phyloP scores from a whole-genome alignment of 495 filamentous ascomycete species.

The Opeltia flavorubescens region DNA sequence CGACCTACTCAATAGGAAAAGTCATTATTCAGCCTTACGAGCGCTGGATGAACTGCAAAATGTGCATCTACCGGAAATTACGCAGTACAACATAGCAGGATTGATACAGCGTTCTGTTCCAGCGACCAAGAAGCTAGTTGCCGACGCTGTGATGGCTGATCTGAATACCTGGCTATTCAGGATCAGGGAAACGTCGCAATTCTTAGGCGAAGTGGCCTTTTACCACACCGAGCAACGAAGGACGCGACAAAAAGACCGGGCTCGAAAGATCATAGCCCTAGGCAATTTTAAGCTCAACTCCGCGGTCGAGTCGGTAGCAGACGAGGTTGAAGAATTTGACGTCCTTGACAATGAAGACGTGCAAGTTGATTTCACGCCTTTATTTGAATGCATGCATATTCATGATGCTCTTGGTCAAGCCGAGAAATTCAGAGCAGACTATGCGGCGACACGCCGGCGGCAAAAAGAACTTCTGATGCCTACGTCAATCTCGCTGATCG shows the following conservation, averaged over 20 bases:
- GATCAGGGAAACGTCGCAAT: conserved; percentile 89
- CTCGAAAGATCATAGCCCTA: conserved; percentile 54
- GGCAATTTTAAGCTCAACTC: conserved; percentile 84
- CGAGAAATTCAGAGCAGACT: conserved; percentile 80
- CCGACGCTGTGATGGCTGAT: conserved; percentile 93
- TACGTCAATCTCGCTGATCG: conserved; percentile 49
- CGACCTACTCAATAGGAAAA: conserved; percentile 78
- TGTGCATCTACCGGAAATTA: conserved; percentile 84
- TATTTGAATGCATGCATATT: conserved; percentile 94
- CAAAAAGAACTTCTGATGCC: conserved; percentile 88
- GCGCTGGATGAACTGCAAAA: conserved; percentile 93
- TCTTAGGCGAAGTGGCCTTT: conserved; percentile 91
- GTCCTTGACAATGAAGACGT: conserved; percentile 87
- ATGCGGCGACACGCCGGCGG: conserved; percentile 72
- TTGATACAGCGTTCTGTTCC: conserved; percentile 92
- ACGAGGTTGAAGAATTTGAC: conserved; percentile 91
- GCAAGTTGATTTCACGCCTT: conserved; percentile 82
- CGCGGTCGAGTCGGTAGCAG: conserved; percentile 85
- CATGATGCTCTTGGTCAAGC: conserved; percentile 88
- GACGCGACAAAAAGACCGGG: conserved; percentile 64
- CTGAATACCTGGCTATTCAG: conserved; percentile 95
- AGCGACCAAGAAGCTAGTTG: conserved; percentile 80
- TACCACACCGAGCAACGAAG: conserved; percentile 87
- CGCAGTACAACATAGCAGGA: conserved; percentile 88
- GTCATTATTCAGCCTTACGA: conserved; percentile 87